Base-by-base conservation (phyloP, 495 filamentous ascomycete species). In the Aspergillus ellipticus region DNA sequence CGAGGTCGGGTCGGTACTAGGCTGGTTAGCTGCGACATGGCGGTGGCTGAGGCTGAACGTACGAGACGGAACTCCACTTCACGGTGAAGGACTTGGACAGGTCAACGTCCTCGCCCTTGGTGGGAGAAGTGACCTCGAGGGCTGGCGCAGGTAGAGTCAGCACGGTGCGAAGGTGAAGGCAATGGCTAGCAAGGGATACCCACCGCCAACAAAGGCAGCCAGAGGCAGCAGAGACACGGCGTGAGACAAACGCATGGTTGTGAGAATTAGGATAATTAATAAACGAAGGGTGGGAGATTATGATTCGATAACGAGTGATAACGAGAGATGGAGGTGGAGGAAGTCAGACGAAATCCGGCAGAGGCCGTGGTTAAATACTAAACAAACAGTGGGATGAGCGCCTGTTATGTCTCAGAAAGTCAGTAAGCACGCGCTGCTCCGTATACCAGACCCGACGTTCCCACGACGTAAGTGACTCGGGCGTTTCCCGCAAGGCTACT, bases 11-110 rank as follows among this genome's bases (percentile, higher is more conserved):
- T 76, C 73, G 42, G 71, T 72, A 50, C 68, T 73, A 37, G n/a
- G 20, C 1, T 0, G 61, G 56, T 45, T 10, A 45, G 13, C n/a
- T n/a, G n/a, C n/a, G n/a, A n/a, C n/a, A n/a, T n/a, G n/a, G n/a
- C n/a, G n/a, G n/a, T n/a, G n/a, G n/a, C n/a, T n/a, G n/a, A n/a
- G n/a, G n/a, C n/a, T n/a, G 15, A 16, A 66, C 66, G 53, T 60
- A 74, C 69, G 64, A 53, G 41, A 76, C 73, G 22, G 55, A 65
- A 42, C 55, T 51, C 73, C 73, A 76, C 57, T 71, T 74, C 42
- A 76, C 64, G 35, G 58, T 62, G 35, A 71, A 60, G 20, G 68
- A 68, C 26, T 24, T 42, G 16, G 66, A 68, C 11, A 68, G 41
- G 45, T 67, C 64, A 35, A 73, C 28, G 11, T 65, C 58, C 7